A percentile compares a stretch with the other conserved stretches of the same genome.
phyloP scores from a whole-genome alignment of 306 rosid species.

The Corylus americana region DNA sequence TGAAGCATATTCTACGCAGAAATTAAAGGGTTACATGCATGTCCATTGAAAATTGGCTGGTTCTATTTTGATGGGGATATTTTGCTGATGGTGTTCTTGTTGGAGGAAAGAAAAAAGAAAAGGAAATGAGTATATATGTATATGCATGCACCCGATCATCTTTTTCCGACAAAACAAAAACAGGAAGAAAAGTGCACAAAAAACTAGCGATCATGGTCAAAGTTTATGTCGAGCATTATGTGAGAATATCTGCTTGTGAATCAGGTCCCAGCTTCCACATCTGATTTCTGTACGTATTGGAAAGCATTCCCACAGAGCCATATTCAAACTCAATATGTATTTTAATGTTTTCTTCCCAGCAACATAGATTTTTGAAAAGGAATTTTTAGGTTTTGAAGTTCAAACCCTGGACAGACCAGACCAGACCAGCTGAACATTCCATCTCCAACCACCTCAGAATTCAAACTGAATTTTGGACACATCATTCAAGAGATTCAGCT shows the following conservation, averaged over 20 bases:
- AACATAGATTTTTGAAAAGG: not conserved
- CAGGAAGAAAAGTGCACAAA: not conserved
- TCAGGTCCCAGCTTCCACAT: conserved; percentile 8
- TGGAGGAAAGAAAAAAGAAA: too few relatives aligned
- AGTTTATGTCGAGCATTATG: not conserved
- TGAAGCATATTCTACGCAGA: too few relatives aligned
- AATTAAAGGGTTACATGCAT: too few relatives aligned
- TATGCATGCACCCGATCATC: too few relatives aligned
- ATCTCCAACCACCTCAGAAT: conserved; percentile 14
- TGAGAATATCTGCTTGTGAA: not conserved
- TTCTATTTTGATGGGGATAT: too few relatives aligned
- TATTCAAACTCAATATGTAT: not conserved
- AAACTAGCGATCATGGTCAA: not conserved
- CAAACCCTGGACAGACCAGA: conserved; percentile 9
- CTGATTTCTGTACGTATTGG: conserved; percentile 1
- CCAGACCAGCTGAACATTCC: not conserved
- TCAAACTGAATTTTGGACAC: conserved; percentile 10
- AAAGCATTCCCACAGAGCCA: not conserved
- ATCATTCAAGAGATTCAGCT: not conserved
- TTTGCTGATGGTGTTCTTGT: too few relatives aligned
- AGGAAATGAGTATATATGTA: too few relatives aligned
- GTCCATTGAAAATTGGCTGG: too few relatives aligned
- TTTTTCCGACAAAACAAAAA: too few relatives aligned
- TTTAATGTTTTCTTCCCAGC: not conserved
- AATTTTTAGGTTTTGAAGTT: conserved; percentile 21